Conservation (phyloP, 108 stramenopile species). For the Skeletonema tropicum region DNA sequence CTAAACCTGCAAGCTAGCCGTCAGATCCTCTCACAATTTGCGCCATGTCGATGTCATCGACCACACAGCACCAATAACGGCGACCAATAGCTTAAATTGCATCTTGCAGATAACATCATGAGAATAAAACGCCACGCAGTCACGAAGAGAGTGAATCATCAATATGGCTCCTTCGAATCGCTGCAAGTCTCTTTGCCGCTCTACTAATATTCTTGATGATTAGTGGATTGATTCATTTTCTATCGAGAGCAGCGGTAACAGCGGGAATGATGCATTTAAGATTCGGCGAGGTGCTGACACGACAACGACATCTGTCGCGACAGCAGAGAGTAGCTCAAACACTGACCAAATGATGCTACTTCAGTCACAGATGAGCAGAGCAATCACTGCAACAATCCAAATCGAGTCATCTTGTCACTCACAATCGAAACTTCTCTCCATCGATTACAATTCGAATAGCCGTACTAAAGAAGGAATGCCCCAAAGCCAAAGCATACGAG, state of each 20-base stretch:
- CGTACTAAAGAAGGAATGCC: neutral
- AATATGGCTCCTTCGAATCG: neutral
- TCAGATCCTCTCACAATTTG: too few relatives aligned
- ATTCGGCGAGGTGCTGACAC: neutral
- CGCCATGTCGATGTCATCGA: too few relatives aligned
- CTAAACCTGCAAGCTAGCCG: too few relatives aligned
- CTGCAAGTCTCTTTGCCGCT: neutral
- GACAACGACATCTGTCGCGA: neutral
- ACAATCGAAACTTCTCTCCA: neutral
- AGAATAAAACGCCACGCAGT: too few relatives aligned
- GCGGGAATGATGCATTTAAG: neutral
- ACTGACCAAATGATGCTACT: neutral
- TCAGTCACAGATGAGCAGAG: neutral
- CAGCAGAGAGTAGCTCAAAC: neutral
- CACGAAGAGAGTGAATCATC: too few relatives aligned
- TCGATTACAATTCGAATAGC: constrained; percentile 6
- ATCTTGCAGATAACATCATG: too few relatives aligned
- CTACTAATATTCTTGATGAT: too few relatives aligned
- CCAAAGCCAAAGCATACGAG: constrained; percentile 1
- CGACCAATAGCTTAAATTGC: too few relatives aligned
- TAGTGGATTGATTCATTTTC: neutral
- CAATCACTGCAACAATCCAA: neutral
- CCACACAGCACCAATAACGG: too few relatives aligned
- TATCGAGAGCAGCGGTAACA: neutral
- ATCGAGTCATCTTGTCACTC: constrained; percentile 4